phyloP scores from a whole-genome alignment of 345 rosid species.

The Salix caprea region DNA sequence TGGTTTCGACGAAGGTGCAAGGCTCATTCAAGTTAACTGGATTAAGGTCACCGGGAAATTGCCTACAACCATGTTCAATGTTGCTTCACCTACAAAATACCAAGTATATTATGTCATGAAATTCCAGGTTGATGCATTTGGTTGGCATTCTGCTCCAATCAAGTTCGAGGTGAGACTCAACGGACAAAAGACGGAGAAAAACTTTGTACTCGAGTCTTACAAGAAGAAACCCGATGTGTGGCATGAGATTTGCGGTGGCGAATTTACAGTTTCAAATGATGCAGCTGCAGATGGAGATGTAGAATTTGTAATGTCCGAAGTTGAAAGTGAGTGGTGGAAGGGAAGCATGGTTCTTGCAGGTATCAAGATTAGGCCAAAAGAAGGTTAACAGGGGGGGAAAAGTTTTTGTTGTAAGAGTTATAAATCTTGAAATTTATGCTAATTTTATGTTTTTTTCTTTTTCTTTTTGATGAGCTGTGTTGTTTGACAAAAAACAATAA shows the following conservation, averaged over 20 bases:
- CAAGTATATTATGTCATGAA: constrained; percentile 19
- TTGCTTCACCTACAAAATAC: neutral
- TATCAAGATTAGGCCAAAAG: constrained; percentile 21
- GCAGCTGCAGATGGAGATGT: constrained; percentile 7
- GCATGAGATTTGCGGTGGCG: constrained; percentile 32
- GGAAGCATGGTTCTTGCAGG: constrained; percentile 35
- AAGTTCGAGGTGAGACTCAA: constrained; percentile 22
- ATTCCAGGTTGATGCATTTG: constrained; percentile 33
- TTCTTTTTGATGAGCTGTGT: neutral
- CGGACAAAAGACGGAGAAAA: constrained; percentile 15
- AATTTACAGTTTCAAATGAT: neutral
- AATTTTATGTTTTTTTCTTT: no score
- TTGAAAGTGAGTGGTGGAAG: constrained; percentile 32
- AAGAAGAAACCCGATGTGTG: constrained; percentile 14
- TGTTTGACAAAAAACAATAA: no score
- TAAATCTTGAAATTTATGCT: neutral
- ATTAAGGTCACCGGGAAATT: constrained; percentile 29
- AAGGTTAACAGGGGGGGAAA: neutral
- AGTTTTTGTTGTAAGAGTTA: neutral
- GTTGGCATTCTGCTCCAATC: constrained; percentile 31
- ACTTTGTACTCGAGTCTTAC: constrained; percentile 11
- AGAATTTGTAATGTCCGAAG: constrained; percentile 31
- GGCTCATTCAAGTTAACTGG: constrained; percentile 35
- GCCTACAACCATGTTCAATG: neutral
- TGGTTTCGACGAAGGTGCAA: constrained; percentile 17